Evolutionary conservation across 1,284 basidiomycete genomes (phyloP).

Genomic region (Cutaneotrichosporon sp.): DNA sequence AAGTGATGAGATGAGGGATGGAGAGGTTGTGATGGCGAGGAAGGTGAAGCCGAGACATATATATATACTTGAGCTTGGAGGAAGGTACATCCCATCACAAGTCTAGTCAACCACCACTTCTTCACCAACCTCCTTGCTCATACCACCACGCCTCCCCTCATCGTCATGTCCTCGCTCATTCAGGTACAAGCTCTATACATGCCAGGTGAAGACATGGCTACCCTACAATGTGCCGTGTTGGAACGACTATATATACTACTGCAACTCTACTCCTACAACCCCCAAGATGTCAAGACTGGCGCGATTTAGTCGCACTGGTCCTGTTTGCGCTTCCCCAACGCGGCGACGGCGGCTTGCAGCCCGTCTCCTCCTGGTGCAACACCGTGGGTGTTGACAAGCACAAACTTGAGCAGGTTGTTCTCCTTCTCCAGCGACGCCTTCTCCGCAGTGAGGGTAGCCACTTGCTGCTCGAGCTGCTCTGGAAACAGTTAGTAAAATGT

Average conservation of each 20-base stretch:
- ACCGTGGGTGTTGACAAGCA: constrained; percentile 81
- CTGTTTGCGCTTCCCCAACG: constrained; percentile 39
- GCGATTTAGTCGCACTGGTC: constrained; percentile 28
- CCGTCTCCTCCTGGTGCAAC: constrained; percentile 42
- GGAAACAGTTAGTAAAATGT: constrained; percentile 18
- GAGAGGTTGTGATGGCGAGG: background rate
- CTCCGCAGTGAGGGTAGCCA: constrained; percentile 81
- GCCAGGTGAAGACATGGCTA: constrained; percentile 6
- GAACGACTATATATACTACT: constrained; percentile 6
- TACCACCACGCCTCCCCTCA: background rate
- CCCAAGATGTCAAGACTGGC: background rate
- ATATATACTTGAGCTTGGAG: background rate
- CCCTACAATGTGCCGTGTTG: background rate
- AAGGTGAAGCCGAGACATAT: background rate
- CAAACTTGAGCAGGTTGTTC: constrained; percentile 90
- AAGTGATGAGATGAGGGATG: background rate
- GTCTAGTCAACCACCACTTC: background rate
- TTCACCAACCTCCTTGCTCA: background rate
- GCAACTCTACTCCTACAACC: constrained; percentile 1
- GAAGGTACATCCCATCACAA: background rate
- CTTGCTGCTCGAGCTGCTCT: constrained; percentile 78
- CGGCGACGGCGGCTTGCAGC: constrained; percentile 37
- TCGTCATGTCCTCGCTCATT: background rate
- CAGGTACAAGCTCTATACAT: constrained; percentile 10
- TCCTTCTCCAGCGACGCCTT: constrained; percentile 87